phyloP scores from a whole-genome alignment of 768 basidiomycete genomes.

The Baorangia bicolor region DNA sequence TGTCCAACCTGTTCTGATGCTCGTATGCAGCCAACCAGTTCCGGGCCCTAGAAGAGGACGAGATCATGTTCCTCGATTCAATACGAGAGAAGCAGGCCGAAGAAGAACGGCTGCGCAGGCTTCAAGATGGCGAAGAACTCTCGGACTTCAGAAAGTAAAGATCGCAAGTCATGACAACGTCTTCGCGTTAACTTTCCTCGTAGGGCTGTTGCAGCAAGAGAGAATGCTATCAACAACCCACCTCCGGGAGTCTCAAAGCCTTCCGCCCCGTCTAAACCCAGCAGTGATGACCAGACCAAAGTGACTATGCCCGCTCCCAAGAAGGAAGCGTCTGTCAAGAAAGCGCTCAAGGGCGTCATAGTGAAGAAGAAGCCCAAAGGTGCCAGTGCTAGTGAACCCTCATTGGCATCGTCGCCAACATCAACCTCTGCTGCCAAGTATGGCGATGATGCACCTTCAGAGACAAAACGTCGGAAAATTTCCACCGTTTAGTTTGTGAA shows the following conservation, averaged over 20 bases:
- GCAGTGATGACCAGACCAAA: constrained; percentile 28
- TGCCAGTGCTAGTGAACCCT: constrained; percentile 5
- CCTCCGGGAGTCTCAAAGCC: constrained; percentile 31
- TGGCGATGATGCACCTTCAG: constrained; percentile 34
- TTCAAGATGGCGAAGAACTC: constrained; percentile 77
- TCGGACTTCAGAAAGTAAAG: constrained; percentile 74
- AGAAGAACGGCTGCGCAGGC: constrained; percentile 73
- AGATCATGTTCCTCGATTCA: constrained; percentile 85
- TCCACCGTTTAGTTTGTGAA: constrained; percentile 30
- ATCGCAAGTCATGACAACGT: not conserved
- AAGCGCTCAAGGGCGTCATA: constrained; percentile 72
- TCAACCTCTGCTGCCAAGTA: constrained; percentile 21
- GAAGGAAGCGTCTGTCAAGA: constrained; percentile 57
- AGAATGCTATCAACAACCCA: constrained; percentile 45
- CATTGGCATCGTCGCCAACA: constrained; percentile 19
- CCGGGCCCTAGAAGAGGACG: constrained; percentile 86
- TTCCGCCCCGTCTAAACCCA: constrained; percentile 32
- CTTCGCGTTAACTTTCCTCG: constrained; percentile 11
- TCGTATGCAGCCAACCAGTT: constrained; percentile 72
- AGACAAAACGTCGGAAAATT: constrained; percentile 61
- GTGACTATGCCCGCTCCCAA: constrained; percentile 38
- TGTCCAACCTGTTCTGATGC: constrained; percentile 8
- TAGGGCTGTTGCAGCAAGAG: constrained; percentile 73
- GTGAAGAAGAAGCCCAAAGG: constrained; percentile 72
- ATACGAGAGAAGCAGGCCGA: constrained; percentile 71